Evolutionary conservation across 1,284 basidiomycete genomes (phyloP).

Genomic region (Austroboletus novae-zelandiae): DNA sequence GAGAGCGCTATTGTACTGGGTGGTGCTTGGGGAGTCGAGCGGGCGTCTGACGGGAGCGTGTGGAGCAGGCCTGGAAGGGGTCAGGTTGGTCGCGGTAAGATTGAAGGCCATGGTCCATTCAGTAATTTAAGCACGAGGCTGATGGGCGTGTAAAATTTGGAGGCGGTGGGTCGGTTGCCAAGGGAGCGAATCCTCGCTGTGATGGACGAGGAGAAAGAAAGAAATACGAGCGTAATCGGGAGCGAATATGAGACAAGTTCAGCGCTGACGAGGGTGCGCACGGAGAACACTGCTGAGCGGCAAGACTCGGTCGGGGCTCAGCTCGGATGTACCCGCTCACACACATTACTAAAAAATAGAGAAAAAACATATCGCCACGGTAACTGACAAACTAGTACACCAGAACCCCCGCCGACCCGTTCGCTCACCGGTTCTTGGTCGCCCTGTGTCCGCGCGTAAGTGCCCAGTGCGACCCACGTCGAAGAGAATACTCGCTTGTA

Average conservation of each 20-base stretch:
- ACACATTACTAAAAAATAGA: neutral
- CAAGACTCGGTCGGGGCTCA: conserved; percentile 13
- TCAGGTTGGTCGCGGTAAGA: conserved; percentile 47
- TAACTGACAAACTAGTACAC: conserved; percentile 15
- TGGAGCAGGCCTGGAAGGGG: conserved; percentile 63
- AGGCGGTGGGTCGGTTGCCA: neutral
- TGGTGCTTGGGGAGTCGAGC: conserved; percentile 37
- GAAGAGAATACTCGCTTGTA: conserved; percentile 56
- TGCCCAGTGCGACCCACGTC: neutral
- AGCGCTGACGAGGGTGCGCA: too few relatives aligned
- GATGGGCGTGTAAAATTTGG: neutral
- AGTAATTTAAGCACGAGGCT: conserved; percentile 20
- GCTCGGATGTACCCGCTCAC: conserved; percentile 30
- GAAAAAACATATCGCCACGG: conserved; percentile 27
- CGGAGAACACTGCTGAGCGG: neutral
- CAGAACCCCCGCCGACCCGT: too few relatives aligned
- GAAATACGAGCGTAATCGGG: neutral
- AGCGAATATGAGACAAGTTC: neutral
- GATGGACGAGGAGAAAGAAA: neutral
- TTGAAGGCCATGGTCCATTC: conserved; percentile 45
- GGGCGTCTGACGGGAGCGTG: conserved; percentile 56
- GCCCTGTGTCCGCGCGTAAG: conserved; percentile 14
- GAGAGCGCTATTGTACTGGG: conserved; percentile 41
- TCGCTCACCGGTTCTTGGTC: conserved; percentile 28
- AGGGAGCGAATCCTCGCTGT: conserved; percentile 2